A percentile compares a stretch with the other conserved stretches of the same genome.
phyloP scores from a whole-genome alignment of 2,329 filamentous ascomycete species.

The Colletotrichum sp. region DNA sequence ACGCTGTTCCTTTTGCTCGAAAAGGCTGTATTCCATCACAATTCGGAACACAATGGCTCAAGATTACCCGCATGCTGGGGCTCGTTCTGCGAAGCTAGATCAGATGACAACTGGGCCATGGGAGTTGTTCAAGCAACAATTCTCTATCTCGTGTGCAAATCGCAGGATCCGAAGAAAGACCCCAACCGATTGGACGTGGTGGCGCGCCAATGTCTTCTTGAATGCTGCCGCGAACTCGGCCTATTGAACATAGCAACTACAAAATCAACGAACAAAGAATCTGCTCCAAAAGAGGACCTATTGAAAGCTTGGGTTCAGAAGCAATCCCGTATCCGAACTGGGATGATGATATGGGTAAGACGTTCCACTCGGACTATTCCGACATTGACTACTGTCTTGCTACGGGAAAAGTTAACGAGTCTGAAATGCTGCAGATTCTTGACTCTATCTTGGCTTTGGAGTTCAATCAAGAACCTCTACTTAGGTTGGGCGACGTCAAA shows the following conservation, averaged over 20 bases:
- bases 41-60: neutral
- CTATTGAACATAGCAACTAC: neutral
- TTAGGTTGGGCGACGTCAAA: conserved; percentile 16
- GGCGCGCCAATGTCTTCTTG: neutral
- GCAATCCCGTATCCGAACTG: neutral
- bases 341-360: neutral
- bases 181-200: neutral
- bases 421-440: neutral
- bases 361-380: neutral
- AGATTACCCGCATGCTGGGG: neutral
- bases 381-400: neutral
- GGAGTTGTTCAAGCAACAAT: neutral
- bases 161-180: neutral
- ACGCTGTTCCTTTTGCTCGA: neutral
- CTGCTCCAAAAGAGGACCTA: neutral
- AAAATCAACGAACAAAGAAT: neutral
- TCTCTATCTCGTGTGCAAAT: neutral
- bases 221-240: neutral
- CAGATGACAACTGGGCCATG: neutral
- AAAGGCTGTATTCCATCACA: neutral
- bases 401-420: neutral
- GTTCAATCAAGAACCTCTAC: neutral
- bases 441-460: conserved; percentile 14
- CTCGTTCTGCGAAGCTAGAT: neutral
- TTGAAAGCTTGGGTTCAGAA: neutral